Percentiles rank a stretch among this genome's conserved stretches.
Evolutionary conservation across 192 early-diverging fungal genomes (phyloP).

Genomic region (Linnemannia zychae): DNA sequence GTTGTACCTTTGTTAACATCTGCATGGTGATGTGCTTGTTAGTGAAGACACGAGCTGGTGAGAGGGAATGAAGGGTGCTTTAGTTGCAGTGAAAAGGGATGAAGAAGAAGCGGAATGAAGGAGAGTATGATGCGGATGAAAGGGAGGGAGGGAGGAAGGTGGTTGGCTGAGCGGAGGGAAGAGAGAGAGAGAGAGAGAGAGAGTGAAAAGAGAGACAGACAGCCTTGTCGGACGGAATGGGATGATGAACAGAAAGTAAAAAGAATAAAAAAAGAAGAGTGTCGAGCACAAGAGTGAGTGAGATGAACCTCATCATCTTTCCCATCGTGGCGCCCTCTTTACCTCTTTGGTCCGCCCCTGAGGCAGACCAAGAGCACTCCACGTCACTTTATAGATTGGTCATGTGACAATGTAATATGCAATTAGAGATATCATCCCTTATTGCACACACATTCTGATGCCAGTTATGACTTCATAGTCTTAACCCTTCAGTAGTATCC

Average conservation of each 20-base stretch:
- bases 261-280: neutral
- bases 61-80: neutral
- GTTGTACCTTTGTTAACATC: conserved; percentile 82
- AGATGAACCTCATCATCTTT: neutral
- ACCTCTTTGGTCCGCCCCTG: neutral
- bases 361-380: neutral
- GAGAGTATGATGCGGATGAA: neutral
- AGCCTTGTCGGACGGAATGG: neutral
- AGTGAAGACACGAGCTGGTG: neutral
- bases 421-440: neutral
- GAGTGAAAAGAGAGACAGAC: neutral
- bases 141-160: neutral
- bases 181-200: neutral
- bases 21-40: conserved; percentile 65
- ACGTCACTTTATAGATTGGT: neutral
- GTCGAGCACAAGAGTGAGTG: neutral
- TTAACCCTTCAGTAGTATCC: neutral
- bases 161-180: neutral
- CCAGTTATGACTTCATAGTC: conserved; percentile 1
- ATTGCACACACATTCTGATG: neutral
- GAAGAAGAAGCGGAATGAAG: neutral
- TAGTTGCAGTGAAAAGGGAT: neutral
- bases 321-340: neutral
- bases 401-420: neutral
- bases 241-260: neutral